Evolutionary conservation across 305 asterid genomes (phyloP), one percentile per base, ranked within the genome.

Genomic region (Rubia peregrina): DNA sequence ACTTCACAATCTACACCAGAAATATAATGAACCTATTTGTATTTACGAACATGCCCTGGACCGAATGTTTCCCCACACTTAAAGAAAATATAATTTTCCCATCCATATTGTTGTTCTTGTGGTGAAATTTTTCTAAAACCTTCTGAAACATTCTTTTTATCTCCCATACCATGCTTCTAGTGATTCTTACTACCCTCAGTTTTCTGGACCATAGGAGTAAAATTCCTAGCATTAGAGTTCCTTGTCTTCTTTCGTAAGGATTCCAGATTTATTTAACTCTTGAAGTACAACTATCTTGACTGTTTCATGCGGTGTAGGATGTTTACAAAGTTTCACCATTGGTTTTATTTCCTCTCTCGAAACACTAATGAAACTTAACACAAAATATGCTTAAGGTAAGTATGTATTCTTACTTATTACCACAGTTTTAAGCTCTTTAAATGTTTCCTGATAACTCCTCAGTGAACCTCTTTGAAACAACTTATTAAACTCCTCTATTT

Each of bases 271-370:
- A 11, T 3, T 7, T 13, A 22, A 6, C 22, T 62, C 44, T 22
- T 62, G 12, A 2, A 33, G 38, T 4, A 21, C 0, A 0, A 5
- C 67, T 7, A 62, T 3, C 11, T 33, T 22, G 2, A 33, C 33
- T 16, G 12, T 19, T 5, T 14, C 11, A 2, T 2, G 0, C 4
- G 33, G 0, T 0, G 10, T 0, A 0, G 6, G 0, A 26, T 44
- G 67, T 2, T 14, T 62, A 3, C 13, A n/a, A 7, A 36, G 7
- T 33, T 19, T 62, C 2, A 62, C 24, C 21, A 36, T 14, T 11
- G 67, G 46, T 7, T 62, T 62, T 0, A 36, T 0, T 1, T 62
- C 44, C 3, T 13, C 46, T 12, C 33, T 62, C 0, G 33, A 12
- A 0, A 44, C 67, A 62, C 48, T 62, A 4, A 36, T 14, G n/a